These are phyloP conservation scores for Saturnispora bothae DNA, from an alignment of 805 yeast species.

Conservation along the genomic window DNA sequence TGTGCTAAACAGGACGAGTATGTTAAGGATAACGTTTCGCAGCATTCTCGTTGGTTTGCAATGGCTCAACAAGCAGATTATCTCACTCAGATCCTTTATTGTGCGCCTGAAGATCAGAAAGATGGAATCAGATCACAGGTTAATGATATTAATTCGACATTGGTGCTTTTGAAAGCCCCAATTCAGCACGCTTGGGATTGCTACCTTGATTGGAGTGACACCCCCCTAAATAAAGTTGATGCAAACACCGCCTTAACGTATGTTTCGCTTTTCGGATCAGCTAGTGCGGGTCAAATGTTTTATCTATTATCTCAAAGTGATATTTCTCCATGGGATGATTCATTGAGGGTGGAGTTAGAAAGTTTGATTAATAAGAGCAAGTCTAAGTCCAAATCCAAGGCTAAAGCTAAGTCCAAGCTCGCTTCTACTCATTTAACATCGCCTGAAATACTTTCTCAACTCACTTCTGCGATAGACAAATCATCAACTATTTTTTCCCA, in stretches of 20 bases:
- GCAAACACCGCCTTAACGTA: constrained; percentile 37
- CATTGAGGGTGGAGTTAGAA: no score
- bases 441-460: no score
- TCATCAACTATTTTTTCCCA: constrained; percentile 53
- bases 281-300: constrained; percentile 48
- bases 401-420: no score
- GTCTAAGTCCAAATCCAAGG: no score
- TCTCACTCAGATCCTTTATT: constrained; percentile 23
- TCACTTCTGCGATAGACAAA: no score
- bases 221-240: constrained; percentile 39
- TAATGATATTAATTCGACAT: constrained; percentile 51
- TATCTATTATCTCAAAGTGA: constrained; percentile 59
- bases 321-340: constrained; percentile 47
- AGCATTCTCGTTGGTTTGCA: constrained; percentile 39
- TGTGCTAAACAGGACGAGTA: constrained; percentile 17
- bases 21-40: constrained; percentile 31
- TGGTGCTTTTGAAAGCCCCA: constrained; percentile 57
- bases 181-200: constrained; percentile 62
- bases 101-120: constrained; percentile 25
- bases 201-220: constrained; percentile 66
- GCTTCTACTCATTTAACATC: no score
- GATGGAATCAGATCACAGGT: constrained; percentile 32
- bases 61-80: constrained; percentile 41
- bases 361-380: no score
- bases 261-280: constrained; percentile 43